A percentile compares a stretch with the other conserved stretches of the same genome.
Evolutionary conservation across 345 rosid species (phyloP).

Genomic region (Litchi chinensis): DNA sequence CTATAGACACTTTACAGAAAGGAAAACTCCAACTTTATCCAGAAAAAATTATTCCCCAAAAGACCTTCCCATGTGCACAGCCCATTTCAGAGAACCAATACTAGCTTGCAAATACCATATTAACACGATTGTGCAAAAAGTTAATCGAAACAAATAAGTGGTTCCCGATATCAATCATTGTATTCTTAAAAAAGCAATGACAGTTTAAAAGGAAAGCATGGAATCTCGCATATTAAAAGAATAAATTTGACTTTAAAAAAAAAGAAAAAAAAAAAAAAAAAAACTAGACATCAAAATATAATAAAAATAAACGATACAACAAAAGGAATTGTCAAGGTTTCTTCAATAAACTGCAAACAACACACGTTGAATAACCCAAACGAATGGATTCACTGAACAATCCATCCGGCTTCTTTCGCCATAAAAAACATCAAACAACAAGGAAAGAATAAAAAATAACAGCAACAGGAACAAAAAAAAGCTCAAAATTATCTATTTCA

Average conservation of each 20-base stretch:
- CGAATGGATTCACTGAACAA: slow-evolving; percentile 20
- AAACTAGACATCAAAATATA: slow-evolving; percentile 36
- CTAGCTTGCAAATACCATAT: slow-evolving; percentile 22
- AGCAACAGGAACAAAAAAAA: slow-evolving; percentile 14
- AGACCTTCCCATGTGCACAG: slow-evolving; percentile 62
- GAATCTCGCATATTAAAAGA: slow-evolving; percentile 34
- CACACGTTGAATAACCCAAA: slow-evolving; percentile 30
- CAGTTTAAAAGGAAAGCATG: slow-evolving; percentile 41
- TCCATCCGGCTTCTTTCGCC: slow-evolving; percentile 17
- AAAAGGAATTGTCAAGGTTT: slow-evolving; percentile 31
- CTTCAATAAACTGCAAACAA: slow-evolving; percentile 38
- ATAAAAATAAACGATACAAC: slow-evolving; percentile 36
- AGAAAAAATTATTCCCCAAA: slow-evolving; percentile 34
- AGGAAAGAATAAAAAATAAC: slow-evolving; percentile 30
- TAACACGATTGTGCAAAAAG: slow-evolving; percentile 17
- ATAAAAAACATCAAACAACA: slow-evolving; percentile 23
- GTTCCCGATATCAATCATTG: slow-evolving; percentile 54
- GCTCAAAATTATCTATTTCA: background rate
- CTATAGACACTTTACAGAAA: slow-evolving; percentile 11
- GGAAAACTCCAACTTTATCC: slow-evolving; percentile 17
- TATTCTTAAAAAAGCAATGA: slow-evolving; percentile 35
- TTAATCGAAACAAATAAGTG: slow-evolving; percentile 19
- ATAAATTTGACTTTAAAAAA: slow-evolving; percentile 27
- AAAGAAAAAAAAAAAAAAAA: slow-evolving; percentile 18
- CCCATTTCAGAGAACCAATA: slow-evolving; percentile 23